These are phyloP conservation scores for Pseudocercospora cruenta DNA, from an alignment of 2,329 filamentous ascomycete species.

Conservation along the genomic window DNA sequence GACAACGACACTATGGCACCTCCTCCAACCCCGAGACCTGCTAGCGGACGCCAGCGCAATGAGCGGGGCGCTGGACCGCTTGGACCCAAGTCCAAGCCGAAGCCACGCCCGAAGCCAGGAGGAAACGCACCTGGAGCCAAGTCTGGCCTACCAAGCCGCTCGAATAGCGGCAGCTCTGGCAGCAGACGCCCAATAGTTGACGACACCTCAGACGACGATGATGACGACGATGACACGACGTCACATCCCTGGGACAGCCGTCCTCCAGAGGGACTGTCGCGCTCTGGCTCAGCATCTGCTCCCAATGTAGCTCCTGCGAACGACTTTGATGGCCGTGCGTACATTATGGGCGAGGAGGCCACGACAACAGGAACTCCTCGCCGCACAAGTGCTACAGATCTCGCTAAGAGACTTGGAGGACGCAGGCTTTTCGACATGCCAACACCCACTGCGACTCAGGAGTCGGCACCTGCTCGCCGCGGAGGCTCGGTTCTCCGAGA, in stretches of 20 bases:
- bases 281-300: background rate
- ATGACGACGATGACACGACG: background rate
- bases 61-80: too few relatives aligned
- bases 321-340: background rate
- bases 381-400: background rate
- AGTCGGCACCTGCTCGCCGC: background rate
- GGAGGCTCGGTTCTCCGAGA: background rate
- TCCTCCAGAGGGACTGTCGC: background rate
- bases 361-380: background rate
- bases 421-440: too few relatives aligned
- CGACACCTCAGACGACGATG: background rate
- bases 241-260: too few relatives aligned
- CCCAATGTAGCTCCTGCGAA: background rate
- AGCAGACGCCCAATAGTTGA: background rate
- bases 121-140: too few relatives aligned
- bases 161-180: background rate
- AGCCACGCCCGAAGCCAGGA: too few relatives aligned
- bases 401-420: too few relatives aligned
- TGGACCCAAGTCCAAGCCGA: too few relatives aligned
- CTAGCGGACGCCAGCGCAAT: too few relatives aligned
- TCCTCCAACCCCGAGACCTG: too few relatives aligned
- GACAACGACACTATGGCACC: too few relatives aligned
- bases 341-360: background rate
- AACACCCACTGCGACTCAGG: too few relatives aligned
- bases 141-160: background rate